Percentiles rank a stretch among this genome's conserved stretches.
Conservation (phyloP, 331 rosid genomes). For the Acacia concinna region DNA sequence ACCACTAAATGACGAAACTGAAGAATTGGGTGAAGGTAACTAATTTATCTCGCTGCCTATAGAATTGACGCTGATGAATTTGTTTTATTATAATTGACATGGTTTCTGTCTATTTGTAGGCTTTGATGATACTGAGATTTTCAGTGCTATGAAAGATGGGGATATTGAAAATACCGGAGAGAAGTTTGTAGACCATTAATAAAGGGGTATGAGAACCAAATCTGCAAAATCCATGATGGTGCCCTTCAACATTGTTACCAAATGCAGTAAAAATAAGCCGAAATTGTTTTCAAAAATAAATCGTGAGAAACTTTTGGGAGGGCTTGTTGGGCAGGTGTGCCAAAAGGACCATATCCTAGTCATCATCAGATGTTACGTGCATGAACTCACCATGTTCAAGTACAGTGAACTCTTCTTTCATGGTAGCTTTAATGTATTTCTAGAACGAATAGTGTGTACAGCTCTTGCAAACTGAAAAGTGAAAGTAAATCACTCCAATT, state of each 20-base stretch:
- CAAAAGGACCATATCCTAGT: conserved; percentile 17
- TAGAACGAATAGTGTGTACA: conserved; percentile 28
- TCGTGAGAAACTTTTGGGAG: conserved; percentile 27
- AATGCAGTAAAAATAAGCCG: conserved; percentile 12
- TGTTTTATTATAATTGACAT: conserved; percentile 11
- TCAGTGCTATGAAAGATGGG: conserved; percentile 46
- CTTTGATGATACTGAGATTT: conserved; percentile 73
- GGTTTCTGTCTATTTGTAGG: conserved; percentile 51
- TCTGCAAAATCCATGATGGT: conserved; percentile 17
- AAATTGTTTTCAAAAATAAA: conserved; percentile 10
- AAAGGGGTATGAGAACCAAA: conserved; percentile 13
- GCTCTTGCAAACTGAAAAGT: conserved; percentile 24
- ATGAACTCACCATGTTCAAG: conserved; percentile 29
- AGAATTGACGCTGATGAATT: conserved; percentile 13
- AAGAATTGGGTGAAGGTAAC: conserved; percentile 67
- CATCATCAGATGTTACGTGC: conserved; percentile 2
- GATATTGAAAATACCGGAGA: conserved; percentile 56
- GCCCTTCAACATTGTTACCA: conserved; percentile 17
- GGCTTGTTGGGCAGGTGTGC: not conserved
- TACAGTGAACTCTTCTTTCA: conserved; percentile 25
- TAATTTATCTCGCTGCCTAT: conserved; percentile 4
- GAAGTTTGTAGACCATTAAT: conserved; percentile 41
- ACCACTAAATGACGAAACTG: conserved; percentile 61
- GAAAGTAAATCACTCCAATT: not conserved
- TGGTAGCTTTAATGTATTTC: conserved; percentile 23